A percentile compares a stretch with the other conserved stretches of the same genome.
phyloP scores from a whole-genome alignment of 2,329 filamentous ascomycete genomes.

The Reticulascus tulasneorum region DNA sequence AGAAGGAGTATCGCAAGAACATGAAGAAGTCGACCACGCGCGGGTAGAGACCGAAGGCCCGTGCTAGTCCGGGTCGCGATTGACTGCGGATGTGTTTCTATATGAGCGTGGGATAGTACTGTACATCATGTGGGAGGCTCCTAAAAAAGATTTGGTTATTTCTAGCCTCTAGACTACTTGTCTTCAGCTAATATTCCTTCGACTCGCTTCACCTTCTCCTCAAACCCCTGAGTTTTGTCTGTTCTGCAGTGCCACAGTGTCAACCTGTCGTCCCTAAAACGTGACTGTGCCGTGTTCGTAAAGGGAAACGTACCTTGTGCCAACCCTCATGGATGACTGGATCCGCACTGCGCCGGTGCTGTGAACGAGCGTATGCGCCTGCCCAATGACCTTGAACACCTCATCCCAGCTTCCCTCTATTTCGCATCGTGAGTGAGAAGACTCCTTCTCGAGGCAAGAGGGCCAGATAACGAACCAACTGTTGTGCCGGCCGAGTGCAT shows the following conservation, averaged over 20 bases:
- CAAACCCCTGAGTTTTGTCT: slow-evolving; percentile 78
- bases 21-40: slow-evolving; percentile 53
- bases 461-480: slow-evolving; percentile 58
- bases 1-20: slow-evolving; percentile 61
- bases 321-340: slow-evolving; percentile 84
- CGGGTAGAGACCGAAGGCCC: slow-evolving; percentile 33
- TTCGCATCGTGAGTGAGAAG: slow-evolving; percentile 66
- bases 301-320: slow-evolving; percentile 61
- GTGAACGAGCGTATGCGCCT: slow-evolving; percentile 77
- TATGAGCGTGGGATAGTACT: background rate
- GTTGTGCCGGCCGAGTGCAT: slow-evolving; percentile 97
- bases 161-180: background rate
- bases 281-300: background rate
- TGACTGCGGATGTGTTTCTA: background rate
- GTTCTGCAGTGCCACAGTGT: slow-evolving; percentile 53
- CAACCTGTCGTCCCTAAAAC: background rate
- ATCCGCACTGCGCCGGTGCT: slow-evolving; percentile 73
- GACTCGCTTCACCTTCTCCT: slow-evolving; percentile 71
- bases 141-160: background rate
- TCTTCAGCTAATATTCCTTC: slow-evolving; percentile 42
- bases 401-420: slow-evolving; percentile 88
- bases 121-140: background rate
- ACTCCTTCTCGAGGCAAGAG: background rate
- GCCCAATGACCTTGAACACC: slow-evolving; percentile 81
- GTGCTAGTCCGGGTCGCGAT: background rate